A percentile compares a stretch with the other conserved stretches of the same genome.
Conservation (phyloP, 1,139 yeast genomes). For the Sugiyamaella grinbergsii region DNA sequence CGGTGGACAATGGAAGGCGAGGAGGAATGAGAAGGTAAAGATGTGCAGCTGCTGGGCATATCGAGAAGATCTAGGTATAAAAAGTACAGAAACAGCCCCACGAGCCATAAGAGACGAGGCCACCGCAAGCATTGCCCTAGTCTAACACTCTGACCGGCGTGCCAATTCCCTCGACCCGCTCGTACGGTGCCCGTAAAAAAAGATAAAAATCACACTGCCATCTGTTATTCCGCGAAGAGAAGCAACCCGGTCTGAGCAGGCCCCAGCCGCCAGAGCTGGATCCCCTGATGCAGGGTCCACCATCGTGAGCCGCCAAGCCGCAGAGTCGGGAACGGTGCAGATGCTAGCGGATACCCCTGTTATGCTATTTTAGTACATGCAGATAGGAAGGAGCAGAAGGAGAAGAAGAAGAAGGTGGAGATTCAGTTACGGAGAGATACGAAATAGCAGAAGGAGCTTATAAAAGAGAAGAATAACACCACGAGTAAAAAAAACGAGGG, state of each 20-base stretch:
- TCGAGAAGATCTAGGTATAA: background rate
- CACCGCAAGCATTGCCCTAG: no score
- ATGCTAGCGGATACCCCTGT: background rate
- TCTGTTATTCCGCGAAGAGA: no score
- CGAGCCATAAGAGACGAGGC: background rate
- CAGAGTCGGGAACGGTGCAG: background rate
- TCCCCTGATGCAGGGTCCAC: slow-evolving; percentile 15
- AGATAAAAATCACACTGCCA: no score
- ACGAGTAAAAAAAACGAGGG: slow-evolving; percentile 31
- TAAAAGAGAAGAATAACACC: background rate
- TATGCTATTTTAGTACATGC: slow-evolving; percentile 3
- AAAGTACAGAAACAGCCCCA: background rate
- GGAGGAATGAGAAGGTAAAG: no score
- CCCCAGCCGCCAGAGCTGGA: no score
- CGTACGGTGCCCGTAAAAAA: no score
- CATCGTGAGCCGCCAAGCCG: slow-evolving; percentile 6
- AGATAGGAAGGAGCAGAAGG: background rate
- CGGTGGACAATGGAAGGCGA: no score
- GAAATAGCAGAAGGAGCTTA: slow-evolving; percentile 25
- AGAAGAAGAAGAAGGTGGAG: background rate
- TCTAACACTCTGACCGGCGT: no score
- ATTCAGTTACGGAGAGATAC: background rate
- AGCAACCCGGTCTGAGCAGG: no score
- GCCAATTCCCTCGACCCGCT: no score
- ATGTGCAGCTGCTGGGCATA: no score